phyloP scores from a whole-genome alignment of 306 rosid species.

The Vigna hirtella region DNA sequence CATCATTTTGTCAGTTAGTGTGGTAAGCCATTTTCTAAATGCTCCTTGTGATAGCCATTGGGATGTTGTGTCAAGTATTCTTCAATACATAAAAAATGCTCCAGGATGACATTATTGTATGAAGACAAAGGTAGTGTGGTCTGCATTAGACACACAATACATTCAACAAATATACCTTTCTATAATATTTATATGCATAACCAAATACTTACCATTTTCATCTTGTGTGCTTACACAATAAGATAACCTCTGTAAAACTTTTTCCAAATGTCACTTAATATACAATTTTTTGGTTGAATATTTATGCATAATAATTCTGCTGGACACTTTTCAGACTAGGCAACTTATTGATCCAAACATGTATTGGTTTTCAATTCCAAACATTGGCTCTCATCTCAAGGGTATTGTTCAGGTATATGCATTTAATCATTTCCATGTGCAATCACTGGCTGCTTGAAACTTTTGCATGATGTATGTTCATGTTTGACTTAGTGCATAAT shows the following conservation, averaged over 20 bases:
- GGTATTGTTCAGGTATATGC: conserved; percentile 84
- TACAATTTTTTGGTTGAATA: conserved; percentile 1
- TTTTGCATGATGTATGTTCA: not conserved
- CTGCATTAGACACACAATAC: too few species aligned
- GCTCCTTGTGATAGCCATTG: too few species aligned
- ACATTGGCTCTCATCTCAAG: conserved; percentile 82
- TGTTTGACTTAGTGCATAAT: conserved; percentile 6
- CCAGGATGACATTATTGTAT: too few species aligned
- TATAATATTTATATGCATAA: not conserved
- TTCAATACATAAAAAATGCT: too few species aligned
- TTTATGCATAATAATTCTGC: conserved; percentile 40
- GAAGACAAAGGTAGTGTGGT: too few species aligned
- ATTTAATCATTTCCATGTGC: not conserved
- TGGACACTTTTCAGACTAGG: conserved; percentile 66
- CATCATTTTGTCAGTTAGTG: too few species aligned
- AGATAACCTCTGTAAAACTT: not conserved
- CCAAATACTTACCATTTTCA: not conserved
- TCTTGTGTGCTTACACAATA: not conserved
- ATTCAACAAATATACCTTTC: not conserved
- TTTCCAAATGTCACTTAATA: not conserved
- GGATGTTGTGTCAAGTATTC: too few species aligned
- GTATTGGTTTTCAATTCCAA: conserved; percentile 90
- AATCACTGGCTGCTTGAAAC: conserved; percentile 20
- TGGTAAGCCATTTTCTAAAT: too few species aligned
- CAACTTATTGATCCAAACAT: conserved; percentile 87